Percentiles rank a stretch among this genome's conserved stretches.
Conservation (phyloP, 2,329 filamentous ascomycete genomes). For the Juglanconis sp. region DNA sequence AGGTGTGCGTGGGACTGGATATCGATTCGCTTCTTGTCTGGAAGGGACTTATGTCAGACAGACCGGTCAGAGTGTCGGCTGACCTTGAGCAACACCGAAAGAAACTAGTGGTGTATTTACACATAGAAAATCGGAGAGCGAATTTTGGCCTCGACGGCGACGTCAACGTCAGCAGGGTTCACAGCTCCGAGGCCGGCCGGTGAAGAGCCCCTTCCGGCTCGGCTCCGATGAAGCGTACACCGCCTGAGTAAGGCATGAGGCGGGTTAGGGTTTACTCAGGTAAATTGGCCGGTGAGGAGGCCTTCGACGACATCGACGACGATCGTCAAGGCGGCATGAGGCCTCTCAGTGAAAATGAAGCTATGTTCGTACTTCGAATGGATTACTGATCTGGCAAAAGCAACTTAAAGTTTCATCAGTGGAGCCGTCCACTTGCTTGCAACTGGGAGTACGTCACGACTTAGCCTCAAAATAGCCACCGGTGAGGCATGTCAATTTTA, state of each 20-base stretch:
- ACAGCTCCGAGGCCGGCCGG: constrained; percentile 3
- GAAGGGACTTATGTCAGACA: no score
- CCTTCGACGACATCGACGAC: neutral
- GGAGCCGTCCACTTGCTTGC: neutral
- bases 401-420: neutral
- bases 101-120: no score
- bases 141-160: neutral
- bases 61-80: no score
- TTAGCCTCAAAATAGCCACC: neutral
- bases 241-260: neutral
- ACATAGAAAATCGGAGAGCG: neutral
- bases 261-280: neutral
- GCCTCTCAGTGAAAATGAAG: neutral
- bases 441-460: neutral
- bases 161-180: constrained; percentile 12
- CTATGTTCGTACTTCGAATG: neutral
- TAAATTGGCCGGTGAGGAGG: neutral
- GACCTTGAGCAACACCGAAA: no score
- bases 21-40: no score
- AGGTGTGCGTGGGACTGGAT: no score
- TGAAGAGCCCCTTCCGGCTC: neutral
- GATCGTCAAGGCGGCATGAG: neutral
- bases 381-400: neutral
- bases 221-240: neutral
- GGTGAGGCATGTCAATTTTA: neutral